Evolutionary conservation across 1,284 basidiomycete species (phyloP), one percentile per base, ranked within the genome.

Genomic region (Trametes sp.): DNA sequence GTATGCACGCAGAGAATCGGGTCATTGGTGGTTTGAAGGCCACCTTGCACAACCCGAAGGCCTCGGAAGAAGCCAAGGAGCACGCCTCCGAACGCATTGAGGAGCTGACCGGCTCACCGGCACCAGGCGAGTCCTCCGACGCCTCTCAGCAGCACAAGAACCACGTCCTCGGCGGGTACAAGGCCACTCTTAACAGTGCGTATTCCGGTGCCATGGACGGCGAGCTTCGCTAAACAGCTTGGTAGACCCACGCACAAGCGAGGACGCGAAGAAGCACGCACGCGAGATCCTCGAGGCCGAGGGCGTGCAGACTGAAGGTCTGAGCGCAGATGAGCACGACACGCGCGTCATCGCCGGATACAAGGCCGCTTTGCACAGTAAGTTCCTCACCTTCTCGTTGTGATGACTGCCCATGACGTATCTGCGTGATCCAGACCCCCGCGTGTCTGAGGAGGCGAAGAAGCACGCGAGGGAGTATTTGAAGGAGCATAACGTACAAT

Each of bases 11-110:
- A 57, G 55, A n/a, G 19, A 57, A 50, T 26, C 80, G 78, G 64
- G 81, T 84, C 50, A 78, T 76, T 31, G 82, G 80, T 1, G 83
- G 85, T 49, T 76, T 84, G 68, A 85, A 84, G 67, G 82, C 84
- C 19, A 75, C 83, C 19, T 75, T 85, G 4, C 46, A 49, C 36
- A 57, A 57, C 36, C 55, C 68, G 83, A 83, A 21, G 76, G 81
- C 54, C 80, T 85, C 83, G 6, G 74, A 77, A 0, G 79, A 79
- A 60, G 84, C 84, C 2, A 84, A 84, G 69, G 71, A 75, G 45
- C 76, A 77, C 28, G 84, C 85, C 7, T 70, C 72, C 26, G 72
- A 79, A 41, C 75, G 75, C 19, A 76, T 85, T 7, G 75, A 77
- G 36, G 69, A 76, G 10, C 76, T 84, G 76, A 75, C 72, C 13